Conservation (phyloP, 768 basidiomycete genomes). For the Leccinellum rugosiceps region DNA sequence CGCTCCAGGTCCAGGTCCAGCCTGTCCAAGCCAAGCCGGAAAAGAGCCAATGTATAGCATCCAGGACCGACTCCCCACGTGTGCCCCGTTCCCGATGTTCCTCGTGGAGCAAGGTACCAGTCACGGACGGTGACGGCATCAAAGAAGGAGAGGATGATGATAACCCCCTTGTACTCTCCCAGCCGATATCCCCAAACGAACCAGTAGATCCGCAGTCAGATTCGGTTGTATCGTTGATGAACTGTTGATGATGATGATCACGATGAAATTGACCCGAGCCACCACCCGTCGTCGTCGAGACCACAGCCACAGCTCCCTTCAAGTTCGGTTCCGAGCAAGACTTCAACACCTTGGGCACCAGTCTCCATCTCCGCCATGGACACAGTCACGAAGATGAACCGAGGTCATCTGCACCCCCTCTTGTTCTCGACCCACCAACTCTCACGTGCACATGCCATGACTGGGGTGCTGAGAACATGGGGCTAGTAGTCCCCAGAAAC, state of each 20-base stretch:
- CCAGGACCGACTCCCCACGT: not conserved
- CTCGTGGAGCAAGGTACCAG: slow-evolving; percentile 5
- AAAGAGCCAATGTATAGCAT: not conserved
- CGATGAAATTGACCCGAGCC: not conserved
- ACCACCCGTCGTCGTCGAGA: not conserved
- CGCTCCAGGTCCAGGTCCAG: not conserved
- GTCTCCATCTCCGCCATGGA: too few species aligned
- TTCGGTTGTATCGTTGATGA: not conserved
- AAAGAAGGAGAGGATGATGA: not conserved
- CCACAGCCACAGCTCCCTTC: not conserved
- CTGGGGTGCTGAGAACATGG: too few species aligned
- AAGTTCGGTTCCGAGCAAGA: not conserved
- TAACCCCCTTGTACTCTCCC: not conserved
- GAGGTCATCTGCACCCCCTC: too few species aligned
- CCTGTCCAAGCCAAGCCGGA: not conserved
- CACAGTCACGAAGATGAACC: too few species aligned
- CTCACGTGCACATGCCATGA: too few species aligned
- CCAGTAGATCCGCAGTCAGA: not conserved
- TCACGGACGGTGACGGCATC: not conserved
- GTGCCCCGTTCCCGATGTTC: not conserved
- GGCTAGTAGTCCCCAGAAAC: too few species aligned
- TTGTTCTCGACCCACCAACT: too few species aligned
- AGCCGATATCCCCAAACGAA: not conserved
- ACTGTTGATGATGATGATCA: not conserved
- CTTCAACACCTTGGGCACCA: too few species aligned